Percentiles rank a stretch among this genome's conserved stretches.
phyloP scores from a whole-genome alignment of 306 rosid genomes.

The Neltuma alba region DNA sequence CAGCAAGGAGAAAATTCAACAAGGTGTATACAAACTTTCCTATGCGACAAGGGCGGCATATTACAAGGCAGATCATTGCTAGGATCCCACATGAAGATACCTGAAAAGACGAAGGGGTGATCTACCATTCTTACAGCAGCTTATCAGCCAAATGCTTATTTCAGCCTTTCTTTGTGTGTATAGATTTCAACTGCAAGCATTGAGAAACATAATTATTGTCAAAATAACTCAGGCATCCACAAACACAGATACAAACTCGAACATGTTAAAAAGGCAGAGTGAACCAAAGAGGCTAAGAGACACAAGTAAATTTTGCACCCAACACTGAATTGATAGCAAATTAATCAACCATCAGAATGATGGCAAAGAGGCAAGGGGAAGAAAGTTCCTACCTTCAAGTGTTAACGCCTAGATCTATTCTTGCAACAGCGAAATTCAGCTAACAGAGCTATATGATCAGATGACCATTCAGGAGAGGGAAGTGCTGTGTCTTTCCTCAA shows the following conservation, averaged over 20 bases:
- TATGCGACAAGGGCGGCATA: slow-evolving; percentile 64
- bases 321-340: not conserved
- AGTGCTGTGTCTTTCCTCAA: too few species aligned
- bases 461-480: too few species aligned
- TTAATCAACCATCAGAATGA: too few species aligned
- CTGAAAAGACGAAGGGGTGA: slow-evolving; percentile 48
- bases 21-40: slow-evolving; percentile 54
- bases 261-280: not conserved
- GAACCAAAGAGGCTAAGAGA: not conserved
- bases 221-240: slow-evolving; percentile 4
- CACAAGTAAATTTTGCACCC: not conserved
- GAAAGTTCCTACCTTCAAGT: slow-evolving; percentile 52
- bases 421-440: slow-evolving; percentile 96
- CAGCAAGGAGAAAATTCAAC: slow-evolving; percentile 34
- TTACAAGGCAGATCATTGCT: slow-evolving; percentile 73
- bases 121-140: slow-evolving; percentile 64
- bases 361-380: too few species aligned
- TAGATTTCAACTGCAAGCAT: slow-evolving; percentile 50
- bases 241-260: not conserved
- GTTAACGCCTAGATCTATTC: slow-evolving; percentile 86
- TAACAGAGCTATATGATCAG: slow-evolving; percentile 94
- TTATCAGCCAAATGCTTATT: slow-evolving; percentile 58
- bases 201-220: slow-evolving; percentile 33
- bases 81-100: slow-evolving; percentile 58
- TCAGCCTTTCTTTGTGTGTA: slow-evolving; percentile 51